Evolutionary conservation across 1,284 basidiomycete genomes (phyloP).

Genomic region (Phellinidium pouzarii): DNA sequence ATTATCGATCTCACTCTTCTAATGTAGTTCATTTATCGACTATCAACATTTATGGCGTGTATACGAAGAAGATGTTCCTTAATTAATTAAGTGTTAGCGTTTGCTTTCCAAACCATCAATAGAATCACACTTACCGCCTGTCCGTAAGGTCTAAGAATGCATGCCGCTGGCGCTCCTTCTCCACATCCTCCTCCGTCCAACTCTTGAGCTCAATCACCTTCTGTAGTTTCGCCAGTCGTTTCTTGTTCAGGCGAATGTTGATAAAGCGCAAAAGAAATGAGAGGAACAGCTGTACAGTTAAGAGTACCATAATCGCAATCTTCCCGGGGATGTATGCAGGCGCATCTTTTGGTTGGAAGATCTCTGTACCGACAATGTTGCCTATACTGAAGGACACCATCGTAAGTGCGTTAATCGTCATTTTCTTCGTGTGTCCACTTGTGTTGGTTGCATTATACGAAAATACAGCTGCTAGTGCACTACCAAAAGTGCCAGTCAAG

Average conservation of each 20-base stretch:
- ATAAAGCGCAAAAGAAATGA: slow-evolving; percentile 48
- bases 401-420: slow-evolving; percentile 55
- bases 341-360: slow-evolving; percentile 55
- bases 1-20: too few species aligned
- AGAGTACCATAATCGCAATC: slow-evolving; percentile 50
- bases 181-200: slow-evolving; percentile 51
- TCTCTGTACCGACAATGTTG: slow-evolving; percentile 55
- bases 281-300: slow-evolving; percentile 43
- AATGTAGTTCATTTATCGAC: too few species aligned
- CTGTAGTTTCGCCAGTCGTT: slow-evolving; percentile 38
- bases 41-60: slow-evolving; percentile 40
- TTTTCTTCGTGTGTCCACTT: slow-evolving; percentile 62
- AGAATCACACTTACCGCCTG: slow-evolving; percentile 37
- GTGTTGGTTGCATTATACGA: slow-evolving; percentile 63
- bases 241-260: slow-evolving; percentile 46
- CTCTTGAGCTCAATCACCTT: slow-evolving; percentile 40
- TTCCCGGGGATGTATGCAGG: slow-evolving; percentile 59
- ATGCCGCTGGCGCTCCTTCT: slow-evolving; percentile 46
- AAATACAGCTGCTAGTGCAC: slow-evolving; percentile 53
- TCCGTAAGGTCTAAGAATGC: slow-evolving; percentile 62
- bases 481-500: slow-evolving; percentile 53
- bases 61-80: slow-evolving; percentile 37
- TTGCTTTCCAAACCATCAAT: neutral
- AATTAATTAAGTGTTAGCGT: neutral
- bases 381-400: slow-evolving; percentile 49